Evolutionary conservation across 2,329 filamentous ascomycete species (phyloP), one percentile per base, ranked within the genome.

Genomic region (Coleophoma crateriformis): DNA sequence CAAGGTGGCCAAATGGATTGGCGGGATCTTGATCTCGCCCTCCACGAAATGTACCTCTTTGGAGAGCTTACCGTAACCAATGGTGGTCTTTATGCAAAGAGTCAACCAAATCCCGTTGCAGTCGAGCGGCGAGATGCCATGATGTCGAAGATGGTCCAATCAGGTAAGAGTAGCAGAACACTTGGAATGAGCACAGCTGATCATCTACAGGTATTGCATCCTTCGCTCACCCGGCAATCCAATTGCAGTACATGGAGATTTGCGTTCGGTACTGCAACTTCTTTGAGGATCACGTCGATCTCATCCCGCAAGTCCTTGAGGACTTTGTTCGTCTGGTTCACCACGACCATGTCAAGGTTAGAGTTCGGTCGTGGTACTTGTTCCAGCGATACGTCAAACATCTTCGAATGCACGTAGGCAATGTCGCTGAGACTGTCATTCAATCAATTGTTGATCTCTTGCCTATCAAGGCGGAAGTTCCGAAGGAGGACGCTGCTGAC

Each of bases 211-310:
- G 88, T 58, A 87, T 96, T 58, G 85, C 89, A 51, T 86, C 79
- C 40, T 95, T 92, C 67, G 83, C 85, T 14, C 94, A 97, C 65
- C 92, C 94, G 1, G 90, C 91, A 14, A 91, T 96, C 46, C 82
- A 96, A 55, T 76, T 99, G 19, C 90, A 96, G 69, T 99, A 95
- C 64, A 96, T 99, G 91, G 94, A 99, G 67, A 95, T 96, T 34
- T 96, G 91, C 67, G 91, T 96, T 49, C 85, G 94, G 46, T 99
- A 99, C 69, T 88, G 86, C 65, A 81, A 84, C 27, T 95, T 96
- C 67, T 97, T 99, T 65, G 91, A 97, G 64, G 82, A 83, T 49
- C 88, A 96, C 63, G 77, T 84, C 32, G 76, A 85, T 19, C 84
- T 89, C 53, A 95, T 97, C 45, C 88, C 89, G 2, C 86, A 85